Evolutionary conservation across 345 rosid genomes (phyloP).

Genomic region (Gossypium raimondii): DNA sequence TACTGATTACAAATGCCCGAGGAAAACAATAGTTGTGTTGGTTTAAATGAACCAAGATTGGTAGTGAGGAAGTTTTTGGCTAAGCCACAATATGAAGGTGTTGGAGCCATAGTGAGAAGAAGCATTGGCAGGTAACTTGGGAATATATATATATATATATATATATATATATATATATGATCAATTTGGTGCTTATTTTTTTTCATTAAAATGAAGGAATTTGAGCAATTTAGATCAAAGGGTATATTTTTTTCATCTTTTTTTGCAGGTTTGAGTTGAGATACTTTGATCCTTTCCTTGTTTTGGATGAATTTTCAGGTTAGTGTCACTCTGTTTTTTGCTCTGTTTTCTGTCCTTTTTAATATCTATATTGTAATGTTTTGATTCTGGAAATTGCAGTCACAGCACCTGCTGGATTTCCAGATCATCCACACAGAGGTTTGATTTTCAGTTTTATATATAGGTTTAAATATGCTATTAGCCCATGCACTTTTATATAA

Average conservation of each 20-base stretch:
- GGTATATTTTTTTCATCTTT: slow-evolving; percentile 2
- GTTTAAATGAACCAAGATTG: slow-evolving; percentile 35
- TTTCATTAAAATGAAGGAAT: neutral
- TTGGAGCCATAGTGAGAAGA: slow-evolving; percentile 82
- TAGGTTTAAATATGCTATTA: no score
- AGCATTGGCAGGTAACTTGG: slow-evolving; percentile 71
- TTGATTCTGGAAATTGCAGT: slow-evolving; percentile 37
- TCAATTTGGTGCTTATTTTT: neutral
- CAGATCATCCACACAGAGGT: slow-evolving; percentile 98
- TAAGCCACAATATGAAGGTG: slow-evolving; percentile 77
- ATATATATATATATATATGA: no score
- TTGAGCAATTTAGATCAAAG: slow-evolving; percentile 13
- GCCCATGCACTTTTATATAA: no score
- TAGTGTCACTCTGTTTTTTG: slow-evolving; percentile 20
- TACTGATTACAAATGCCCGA: slow-evolving; percentile 13
- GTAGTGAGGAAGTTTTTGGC: slow-evolving; percentile 77
- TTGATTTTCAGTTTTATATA: neutral
- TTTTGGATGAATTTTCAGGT: slow-evolving; percentile 86
- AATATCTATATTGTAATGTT: neutral
- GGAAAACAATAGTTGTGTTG: slow-evolving; percentile 18
- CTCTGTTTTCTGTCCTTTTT: slow-evolving; percentile 7
- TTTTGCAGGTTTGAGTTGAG: slow-evolving; percentile 68
- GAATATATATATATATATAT: neutral
- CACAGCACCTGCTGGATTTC: slow-evolving; percentile 85
- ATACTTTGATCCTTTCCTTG: slow-evolving; percentile 86